phyloP scores from a whole-genome alignment of 129 eudicot species.

The Mikania micrantha region DNA sequence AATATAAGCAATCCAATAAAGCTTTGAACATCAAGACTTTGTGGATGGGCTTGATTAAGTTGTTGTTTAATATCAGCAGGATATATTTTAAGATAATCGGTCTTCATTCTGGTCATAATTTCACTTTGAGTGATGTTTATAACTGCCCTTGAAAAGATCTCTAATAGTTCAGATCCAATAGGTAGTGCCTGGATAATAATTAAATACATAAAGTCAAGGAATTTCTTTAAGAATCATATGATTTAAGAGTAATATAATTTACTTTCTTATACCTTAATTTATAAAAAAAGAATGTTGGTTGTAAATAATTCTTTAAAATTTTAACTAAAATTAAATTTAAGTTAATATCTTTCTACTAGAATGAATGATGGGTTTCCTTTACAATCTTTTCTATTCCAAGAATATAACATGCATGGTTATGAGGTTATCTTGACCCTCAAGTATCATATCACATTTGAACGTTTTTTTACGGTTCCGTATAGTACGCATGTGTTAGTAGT shows the following conservation, averaged over 20 bases:
- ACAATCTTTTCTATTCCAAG: no score
- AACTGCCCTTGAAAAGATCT: slow-evolving; percentile 14
- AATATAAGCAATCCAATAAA: slow-evolving; percentile 23
- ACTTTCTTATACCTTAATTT: no score
- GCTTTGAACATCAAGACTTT: slow-evolving; percentile 21
- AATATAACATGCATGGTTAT: not conserved
- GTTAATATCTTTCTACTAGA: no score
- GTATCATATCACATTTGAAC: no score
- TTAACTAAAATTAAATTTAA: no score
- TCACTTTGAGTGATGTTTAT: slow-evolving; percentile 22
- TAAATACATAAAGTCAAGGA: not conserved
- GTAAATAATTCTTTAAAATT: no score
- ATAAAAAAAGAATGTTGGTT: no score
- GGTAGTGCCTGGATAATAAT: slow-evolving; percentile 23
- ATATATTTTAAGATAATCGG: slow-evolving; percentile 15
- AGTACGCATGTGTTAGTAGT: no score
- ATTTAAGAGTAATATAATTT: no score
- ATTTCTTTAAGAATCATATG: no score
- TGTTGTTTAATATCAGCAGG: not conserved
- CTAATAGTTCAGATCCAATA: slow-evolving; percentile 8
- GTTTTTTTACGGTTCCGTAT: no score
- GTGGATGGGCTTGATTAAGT: not conserved
- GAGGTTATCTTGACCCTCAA: not conserved
- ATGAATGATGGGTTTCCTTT: not conserved
- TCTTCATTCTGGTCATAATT: slow-evolving; percentile 13